Evolutionary conservation across 495 filamentous ascomycete species (phyloP), one percentile per base, ranked within the genome.

Genomic region (Xylaria nigripes): DNA sequence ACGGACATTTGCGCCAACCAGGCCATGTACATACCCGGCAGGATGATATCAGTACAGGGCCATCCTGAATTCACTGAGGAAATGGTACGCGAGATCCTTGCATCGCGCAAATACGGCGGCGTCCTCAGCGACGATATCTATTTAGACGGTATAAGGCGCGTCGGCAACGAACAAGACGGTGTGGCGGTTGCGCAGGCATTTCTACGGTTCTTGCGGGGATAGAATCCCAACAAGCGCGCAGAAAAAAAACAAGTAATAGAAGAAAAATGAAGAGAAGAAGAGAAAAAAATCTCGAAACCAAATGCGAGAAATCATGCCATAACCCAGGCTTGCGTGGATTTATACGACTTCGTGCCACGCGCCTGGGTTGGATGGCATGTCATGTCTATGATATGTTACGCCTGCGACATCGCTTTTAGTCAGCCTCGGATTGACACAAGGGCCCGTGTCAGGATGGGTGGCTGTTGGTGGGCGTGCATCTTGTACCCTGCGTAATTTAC

Each of bases 21-120:
- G 63, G 87, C 86, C 50, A 90, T 96, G 81, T 85, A 93, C 64
- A 60, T 75, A 8, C 79, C 83, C 18, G 71, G 73, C 13, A 72
- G 75, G 6, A 72, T 87, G 55, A 83, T 96, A 29, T 86, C 87
- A 0, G 82, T 96, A 3, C 91, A 97, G 67, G 91, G 90, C 4
- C 92, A 97, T 64, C 92, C 92, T 6, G 92, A 97, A 68, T 95
- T 93, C 63, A 88, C 76, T 2, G 75, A 72, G 46, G 81, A 85
- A 32, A 92, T 96, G 53, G 77, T 90, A 56, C 70, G 66, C 7
- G 86, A 90, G 68, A 65, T 96, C 24, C 69, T 95, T 38, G 70
- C 75, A 24, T 54, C 65, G 41, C 72, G 90, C 27, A 79, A 85
- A 49, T 66, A 70, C 43, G 61, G 62, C 41, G 87, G 85, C 3